These are phyloP conservation scores for Hanseniaspora sp. DNA, from an alignment of 1,139 yeast genomes.

Conservation along the genomic window DNA sequence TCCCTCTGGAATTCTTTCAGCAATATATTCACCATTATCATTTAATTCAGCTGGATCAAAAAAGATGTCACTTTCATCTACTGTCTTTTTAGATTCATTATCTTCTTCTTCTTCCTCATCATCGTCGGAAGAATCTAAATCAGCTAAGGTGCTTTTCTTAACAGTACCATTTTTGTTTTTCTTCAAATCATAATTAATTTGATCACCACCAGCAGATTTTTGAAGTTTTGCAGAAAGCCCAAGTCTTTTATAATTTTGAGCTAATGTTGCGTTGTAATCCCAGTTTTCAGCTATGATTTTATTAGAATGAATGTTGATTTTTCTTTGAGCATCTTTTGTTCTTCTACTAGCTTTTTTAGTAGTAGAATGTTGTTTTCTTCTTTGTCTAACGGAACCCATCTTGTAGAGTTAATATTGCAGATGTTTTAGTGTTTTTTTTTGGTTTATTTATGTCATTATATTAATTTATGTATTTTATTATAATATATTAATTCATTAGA, in stretches of 20 bases:
- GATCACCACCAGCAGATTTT: slow-evolving; percentile 56
- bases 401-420: neutral
- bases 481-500: too few species aligned
- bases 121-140: slow-evolving; percentile 32
- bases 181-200: slow-evolving; percentile 35
- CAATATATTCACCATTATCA: slow-evolving; percentile 41
- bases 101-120: slow-evolving; percentile 31
- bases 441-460: neutral
- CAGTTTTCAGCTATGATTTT: slow-evolving; percentile 81
- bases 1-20: slow-evolving; percentile 53
- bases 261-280: slow-evolving; percentile 71
- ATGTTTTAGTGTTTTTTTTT: neutral
- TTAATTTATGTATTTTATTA: too few species aligned
- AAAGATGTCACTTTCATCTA: slow-evolving; percentile 9
- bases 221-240: slow-evolving; percentile 66
- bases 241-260: slow-evolving; percentile 69
- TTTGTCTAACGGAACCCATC: slow-evolving; percentile 76
- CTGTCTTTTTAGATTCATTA: slow-evolving; percentile 16
- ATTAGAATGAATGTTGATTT: slow-evolving; percentile 53
- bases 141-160: slow-evolving; percentile 25
- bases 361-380: slow-evolving; percentile 70
- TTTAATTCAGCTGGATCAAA: slow-evolving; percentile 27
- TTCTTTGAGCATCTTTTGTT: slow-evolving; percentile 55
- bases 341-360: slow-evolving; percentile 58
- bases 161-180: slow-evolving; percentile 22